Evolutionary conservation across 1,284 basidiomycete species (phyloP), one percentile per base, ranked within the genome.

Genomic region (Moesziomyces globuligerus): DNA sequence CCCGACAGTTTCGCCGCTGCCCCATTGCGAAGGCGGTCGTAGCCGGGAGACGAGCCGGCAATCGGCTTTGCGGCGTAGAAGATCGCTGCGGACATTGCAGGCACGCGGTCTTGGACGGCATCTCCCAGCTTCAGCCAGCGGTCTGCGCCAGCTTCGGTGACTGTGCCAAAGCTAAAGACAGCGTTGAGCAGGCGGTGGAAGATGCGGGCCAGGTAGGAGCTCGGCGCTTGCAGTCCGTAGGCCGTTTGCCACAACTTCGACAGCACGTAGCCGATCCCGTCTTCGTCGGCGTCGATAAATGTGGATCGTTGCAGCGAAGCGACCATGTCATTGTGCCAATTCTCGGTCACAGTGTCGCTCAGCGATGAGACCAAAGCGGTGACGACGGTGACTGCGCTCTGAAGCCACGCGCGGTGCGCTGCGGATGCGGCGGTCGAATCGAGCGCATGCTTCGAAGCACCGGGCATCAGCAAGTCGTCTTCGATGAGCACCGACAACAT

Each of bases 1-100:
- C 90, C 91, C 0, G 91, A 85, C 3, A 95, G 83, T 18, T 86
- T 86, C 21, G 91, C 90, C 0, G 94, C 94, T 7, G 94, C 86
- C 78, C 96, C 92, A 81, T 96, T 98, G 29, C 94, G 88, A 74
- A 91, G 92, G 9, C 91, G 87, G 60, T 91, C 90, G 39, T 97
- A 87, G 8, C 87, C 86, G 2, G 88, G 87, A 17, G 76, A 56
- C 20, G 60, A 46, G 42, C 51, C 54, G 10, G 73, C 75, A 7
- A 72, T 43, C 3, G 60, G 32, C 45, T 78, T 74, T 50, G 59
- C 48, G 7, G 65, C 47, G 8, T 60, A 25, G 39, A 71, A 57
- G 42, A 75, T 64, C n/a, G 77, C 73, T 13, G 40, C 36, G 1
- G 67, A 37, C 51, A 72, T 53, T 7, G 44, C 37, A 0, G 73